Evolutionary conservation across 257 asterid species (phyloP).

Genomic region (Salvia splendens): DNA sequence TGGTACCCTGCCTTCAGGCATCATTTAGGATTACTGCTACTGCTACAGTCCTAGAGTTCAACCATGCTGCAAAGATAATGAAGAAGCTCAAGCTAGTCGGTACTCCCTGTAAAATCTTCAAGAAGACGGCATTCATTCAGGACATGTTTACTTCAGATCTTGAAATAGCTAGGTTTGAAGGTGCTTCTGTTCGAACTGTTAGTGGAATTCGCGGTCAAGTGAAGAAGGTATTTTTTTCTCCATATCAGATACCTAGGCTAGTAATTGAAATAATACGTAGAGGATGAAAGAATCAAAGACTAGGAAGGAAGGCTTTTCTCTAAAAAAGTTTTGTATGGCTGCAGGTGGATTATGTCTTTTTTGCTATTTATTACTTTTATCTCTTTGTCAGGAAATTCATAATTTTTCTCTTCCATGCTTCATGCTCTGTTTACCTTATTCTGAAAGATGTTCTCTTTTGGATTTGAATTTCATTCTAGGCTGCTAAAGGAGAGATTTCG

Average conservation of each 20-base stretch:
- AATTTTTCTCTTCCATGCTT: not conserved
- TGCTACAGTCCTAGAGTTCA: slow-evolving; percentile 87
- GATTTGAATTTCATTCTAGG: slow-evolving; percentile 41
- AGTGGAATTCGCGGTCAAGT: slow-evolving; percentile 98
- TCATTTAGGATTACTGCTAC: slow-evolving; percentile 93
- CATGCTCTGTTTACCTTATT: not conserved
- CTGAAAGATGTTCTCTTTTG: not conserved
- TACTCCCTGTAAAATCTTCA: slow-evolving; percentile 80
- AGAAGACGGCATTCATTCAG: slow-evolving; percentile 91
- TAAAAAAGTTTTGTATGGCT: not conserved
- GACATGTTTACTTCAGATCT: slow-evolving; percentile 99
- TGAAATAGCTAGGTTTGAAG: slow-evolving; percentile 97
- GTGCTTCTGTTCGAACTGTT: slow-evolving; percentile 89
- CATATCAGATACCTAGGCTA: not conserved
- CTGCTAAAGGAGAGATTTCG: slow-evolving; percentile 85
- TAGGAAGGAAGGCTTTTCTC: slow-evolving; percentile 1
- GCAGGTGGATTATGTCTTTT: not conserved
- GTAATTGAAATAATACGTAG: not conserved
- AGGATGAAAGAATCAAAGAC: not conserved
- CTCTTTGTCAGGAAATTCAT: not conserved
- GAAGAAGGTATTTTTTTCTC: slow-evolving; percentile 67
- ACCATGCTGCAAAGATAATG: slow-evolving; percentile 82
- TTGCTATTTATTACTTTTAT: not conserved
- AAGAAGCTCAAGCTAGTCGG: slow-evolving; percentile 95
- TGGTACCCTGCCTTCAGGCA: slow-evolving; percentile 49